A percentile compares a stretch with the other conserved stretches of the same genome.
phyloP scores from a whole-genome alignment of 352 stramenopile genomes.

The Globisporangium splendens region DNA sequence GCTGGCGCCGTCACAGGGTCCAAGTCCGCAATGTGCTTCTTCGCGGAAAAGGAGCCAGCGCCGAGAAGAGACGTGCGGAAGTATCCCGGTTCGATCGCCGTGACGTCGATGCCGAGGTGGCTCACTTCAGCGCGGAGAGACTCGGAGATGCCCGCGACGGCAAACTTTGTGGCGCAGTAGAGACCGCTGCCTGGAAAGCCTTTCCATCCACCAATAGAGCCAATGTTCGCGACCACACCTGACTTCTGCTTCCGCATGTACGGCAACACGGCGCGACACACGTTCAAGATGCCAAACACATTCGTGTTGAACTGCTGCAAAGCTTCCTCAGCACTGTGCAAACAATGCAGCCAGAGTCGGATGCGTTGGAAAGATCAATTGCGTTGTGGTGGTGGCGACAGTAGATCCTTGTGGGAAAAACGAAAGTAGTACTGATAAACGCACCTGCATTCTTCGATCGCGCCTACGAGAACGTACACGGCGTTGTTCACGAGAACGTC shows the following conservation, averaged over 20 bases:
- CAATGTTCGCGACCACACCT: too few species aligned
- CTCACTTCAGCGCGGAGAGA: constrained; percentile 23
- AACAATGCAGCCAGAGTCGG: too few species aligned
- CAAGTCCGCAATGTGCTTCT: constrained; percentile 24
- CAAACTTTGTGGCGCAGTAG: too few species aligned
- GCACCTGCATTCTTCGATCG: constrained; percentile 43
- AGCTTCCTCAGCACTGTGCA: constrained; percentile 24
- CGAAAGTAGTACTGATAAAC: too few species aligned
- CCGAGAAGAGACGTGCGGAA: constrained; percentile 30
- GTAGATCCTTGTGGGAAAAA: too few species aligned
- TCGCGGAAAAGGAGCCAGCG: constrained; percentile 22
- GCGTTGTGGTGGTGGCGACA: too few species aligned
- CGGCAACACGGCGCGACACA: constrained; percentile 34
- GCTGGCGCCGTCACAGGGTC: constrained; percentile 20
- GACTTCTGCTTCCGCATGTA: constrained; percentile 38
- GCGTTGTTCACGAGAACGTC: constrained; percentile 59
- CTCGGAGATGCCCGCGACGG: too few species aligned
- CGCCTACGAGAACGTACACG: constrained; percentile 34
- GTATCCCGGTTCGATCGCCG: too few species aligned
- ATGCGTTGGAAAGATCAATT: too few species aligned
- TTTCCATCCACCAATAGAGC: too few species aligned
- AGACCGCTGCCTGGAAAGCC: constrained; percentile 27
- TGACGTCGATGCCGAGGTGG: too few species aligned
- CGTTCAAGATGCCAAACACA: constrained; percentile 31
- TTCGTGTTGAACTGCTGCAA: constrained; percentile 39